Evolutionary conservation across 73 alveolate species (phyloP), one percentile per base, ranked within the genome.

Genomic region (Stentor coeruleus): DNA sequence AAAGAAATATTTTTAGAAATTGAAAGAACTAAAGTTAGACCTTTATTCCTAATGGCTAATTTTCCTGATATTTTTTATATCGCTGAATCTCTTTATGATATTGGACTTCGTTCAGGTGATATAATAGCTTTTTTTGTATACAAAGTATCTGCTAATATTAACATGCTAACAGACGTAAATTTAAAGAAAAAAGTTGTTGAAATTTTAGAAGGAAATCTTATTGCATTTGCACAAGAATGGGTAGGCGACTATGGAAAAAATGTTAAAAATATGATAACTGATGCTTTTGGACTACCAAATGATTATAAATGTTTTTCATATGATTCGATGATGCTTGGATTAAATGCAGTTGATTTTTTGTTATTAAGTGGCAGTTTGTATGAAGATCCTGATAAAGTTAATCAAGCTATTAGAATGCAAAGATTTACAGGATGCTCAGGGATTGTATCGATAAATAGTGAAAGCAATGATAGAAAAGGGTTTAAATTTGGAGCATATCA

Each of bases 371-470:
- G 79, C 11, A 15, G 14, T 14, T 26, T 11, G n/a, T 66, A 66
- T 2, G 79, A 66, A 33, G 79, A 66, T 2, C 79, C 79, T 28
- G 36, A 1, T 20, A 26, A 28, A 1, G 20, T 66, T 28, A 26
- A 26, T 20, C 26, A 0, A 66, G 36, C 40, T 14, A 66, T 66
- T 0, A 0, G 79, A 66, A 66, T 28, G 1, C 40, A 20, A 0
- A 20, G 79, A 31, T 66, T 66, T 66, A 33, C 36, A 33, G 79
- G 79, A 20, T 66, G 79, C 39, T 66, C 79, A 26, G 79, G 79
- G 2, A 66, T 31, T 33, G 39, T 66, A 26, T 31, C n/a, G 2
- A 66, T 66, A 14, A 11, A 20, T 11, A 20, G 42, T 33, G 33
- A 66, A 14, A 28, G 49, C 15, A 66, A 66, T 33, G 79, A 66